A percentile compares a stretch with the other conserved stretches of the same genome.
These are phyloP conservation scores for Irpex lacteus DNA, from an alignment of 1,284 basidiomycete species.

Conservation along the genomic window DNA sequence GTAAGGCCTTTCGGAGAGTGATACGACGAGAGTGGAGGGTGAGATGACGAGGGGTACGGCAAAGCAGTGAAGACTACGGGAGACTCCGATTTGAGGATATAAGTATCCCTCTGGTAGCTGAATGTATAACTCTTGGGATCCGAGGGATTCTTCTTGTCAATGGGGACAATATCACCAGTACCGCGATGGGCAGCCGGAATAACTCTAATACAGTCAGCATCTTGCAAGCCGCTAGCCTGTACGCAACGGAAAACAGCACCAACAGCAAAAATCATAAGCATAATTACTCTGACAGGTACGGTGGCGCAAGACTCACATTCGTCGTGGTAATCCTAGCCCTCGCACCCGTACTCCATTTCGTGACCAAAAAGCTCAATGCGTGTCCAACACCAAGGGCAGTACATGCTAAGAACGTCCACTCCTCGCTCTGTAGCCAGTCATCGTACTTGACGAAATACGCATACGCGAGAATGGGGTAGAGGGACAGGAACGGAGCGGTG, in stretches of 20 bases:
- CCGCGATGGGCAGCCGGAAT: slow-evolving; percentile 87
- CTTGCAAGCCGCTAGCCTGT: slow-evolving; percentile 46
- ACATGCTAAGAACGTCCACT: slow-evolving; percentile 95
- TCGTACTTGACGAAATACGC: slow-evolving; percentile 92
- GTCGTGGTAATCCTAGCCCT: slow-evolving; percentile 78
- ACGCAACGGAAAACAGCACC: background rate
- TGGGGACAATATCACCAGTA: slow-evolving; percentile 84
- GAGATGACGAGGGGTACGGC: slow-evolving; percentile 84
- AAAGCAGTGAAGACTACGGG: slow-evolving; percentile 77
- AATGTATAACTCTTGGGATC: slow-evolving; percentile 77
- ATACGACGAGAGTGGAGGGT: slow-evolving; percentile 74
- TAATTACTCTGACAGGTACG: background rate
- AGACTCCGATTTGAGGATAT: slow-evolving; percentile 64
- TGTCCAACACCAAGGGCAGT: slow-evolving; percentile 85
- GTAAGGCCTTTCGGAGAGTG: slow-evolving; percentile 48
- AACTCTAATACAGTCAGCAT: slow-evolving; percentile 83
- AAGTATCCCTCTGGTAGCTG: slow-evolving; percentile 95
- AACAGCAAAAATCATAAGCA: background rate
- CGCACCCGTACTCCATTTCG: slow-evolving; percentile 85
- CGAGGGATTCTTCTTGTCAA: slow-evolving; percentile 61
- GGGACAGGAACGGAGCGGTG: slow-evolving; percentile 76
- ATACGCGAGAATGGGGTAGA: slow-evolving; percentile 91
- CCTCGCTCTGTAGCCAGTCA: slow-evolving; percentile 88
- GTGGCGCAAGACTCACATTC: slow-evolving; percentile 40
- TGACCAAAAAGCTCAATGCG: slow-evolving; percentile 90